These are phyloP conservation scores for Ophiocordyceps sinensis DNA, from an alignment of 2,329 filamentous ascomycete species.

Conservation along the genomic window DNA sequence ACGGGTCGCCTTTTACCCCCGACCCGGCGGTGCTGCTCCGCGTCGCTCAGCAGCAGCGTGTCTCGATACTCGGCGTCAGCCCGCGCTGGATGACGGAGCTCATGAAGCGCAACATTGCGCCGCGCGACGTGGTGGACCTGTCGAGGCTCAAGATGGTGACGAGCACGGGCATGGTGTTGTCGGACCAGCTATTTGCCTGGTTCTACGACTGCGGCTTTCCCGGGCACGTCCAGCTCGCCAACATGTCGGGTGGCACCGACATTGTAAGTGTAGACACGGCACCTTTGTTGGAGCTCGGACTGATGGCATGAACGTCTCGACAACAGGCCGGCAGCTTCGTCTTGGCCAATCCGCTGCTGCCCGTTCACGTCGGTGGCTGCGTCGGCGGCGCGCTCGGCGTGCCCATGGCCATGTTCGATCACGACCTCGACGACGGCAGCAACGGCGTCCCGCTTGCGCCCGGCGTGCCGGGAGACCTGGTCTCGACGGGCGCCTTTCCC, in stretches of 20 bases:
- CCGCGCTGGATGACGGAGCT: constrained; percentile 66
- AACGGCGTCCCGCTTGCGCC: constrained; percentile 28
- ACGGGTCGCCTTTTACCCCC: constrained; percentile 68
- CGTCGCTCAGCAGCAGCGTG: constrained; percentile 45
- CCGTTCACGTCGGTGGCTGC: constrained; percentile 44
- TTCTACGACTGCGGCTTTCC: constrained; percentile 61
- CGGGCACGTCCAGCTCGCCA: constrained; percentile 47
- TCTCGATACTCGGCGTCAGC: constrained; percentile 61
- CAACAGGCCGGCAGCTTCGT: constrained; percentile 44
- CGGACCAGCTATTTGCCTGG: constrained; percentile 68
- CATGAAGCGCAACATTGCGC: constrained; percentile 46
- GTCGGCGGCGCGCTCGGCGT: constrained; percentile 35
- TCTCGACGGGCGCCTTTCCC: constrained; percentile 56
- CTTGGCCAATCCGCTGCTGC: constrained; percentile 52
- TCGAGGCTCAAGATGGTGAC: constrained; percentile 45
- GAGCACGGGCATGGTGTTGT: constrained; percentile 71
- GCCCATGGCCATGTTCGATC: constrained; percentile 46
- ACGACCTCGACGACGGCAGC: constrained; percentile 34
- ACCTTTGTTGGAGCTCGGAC: too few relatives aligned
- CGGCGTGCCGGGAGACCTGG: constrained; percentile 61
- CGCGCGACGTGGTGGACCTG: constrained; percentile 48
- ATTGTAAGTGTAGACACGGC: constrained; percentile 32
- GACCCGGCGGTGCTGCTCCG: constrained; percentile 48
- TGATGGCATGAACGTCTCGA: too few relatives aligned
- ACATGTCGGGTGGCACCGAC: constrained; percentile 68